Percentiles rank a stretch among this genome's conserved stretches.
Conservation (phyloP, 257 asterid species). For the Rehmannia glutinosa region DNA sequence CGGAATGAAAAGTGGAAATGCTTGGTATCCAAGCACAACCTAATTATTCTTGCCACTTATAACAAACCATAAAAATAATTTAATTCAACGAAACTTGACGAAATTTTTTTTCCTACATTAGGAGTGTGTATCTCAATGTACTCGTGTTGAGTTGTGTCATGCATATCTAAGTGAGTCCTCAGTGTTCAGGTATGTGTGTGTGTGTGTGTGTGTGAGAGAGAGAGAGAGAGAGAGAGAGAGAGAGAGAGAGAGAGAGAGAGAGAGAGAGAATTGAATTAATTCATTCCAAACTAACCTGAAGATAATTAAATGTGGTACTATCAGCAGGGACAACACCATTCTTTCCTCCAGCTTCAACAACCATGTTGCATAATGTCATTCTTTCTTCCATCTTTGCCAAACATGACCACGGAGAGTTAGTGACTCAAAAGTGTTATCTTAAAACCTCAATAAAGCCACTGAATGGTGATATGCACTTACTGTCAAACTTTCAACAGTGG, state of each 20-base stretch:
- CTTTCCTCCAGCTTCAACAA: conserved; percentile 93
- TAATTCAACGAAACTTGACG: not conserved
- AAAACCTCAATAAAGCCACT: not conserved
- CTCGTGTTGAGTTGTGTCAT: too few species aligned
- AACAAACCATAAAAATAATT: not conserved
- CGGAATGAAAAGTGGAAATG: too few species aligned
- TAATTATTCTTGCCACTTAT: not conserved
- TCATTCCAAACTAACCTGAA: conserved; percentile 63
- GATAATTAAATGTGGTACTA: conserved; percentile 77
- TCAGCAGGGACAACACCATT: conserved; percentile 92
- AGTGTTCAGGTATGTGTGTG: too few species aligned
- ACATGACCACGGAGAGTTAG: not conserved
- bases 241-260: too few species aligned
- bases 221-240: too few species aligned
- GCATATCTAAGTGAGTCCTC: too few species aligned
- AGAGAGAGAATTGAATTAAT: too few species aligned
- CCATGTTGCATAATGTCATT: conserved; percentile 98
- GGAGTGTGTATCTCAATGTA: too few species aligned
- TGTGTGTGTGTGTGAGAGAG: too few species aligned
- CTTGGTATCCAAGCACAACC: too few species aligned
- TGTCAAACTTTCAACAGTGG: conserved; percentile 81
- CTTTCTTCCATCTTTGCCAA: conserved; percentile 89
- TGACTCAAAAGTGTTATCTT: not conserved
- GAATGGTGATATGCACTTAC: conserved; percentile 37
- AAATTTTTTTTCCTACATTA: not conserved